Conservation (phyloP, 2,329 filamentous ascomycete species). For the Amauroascus niger region DNA sequence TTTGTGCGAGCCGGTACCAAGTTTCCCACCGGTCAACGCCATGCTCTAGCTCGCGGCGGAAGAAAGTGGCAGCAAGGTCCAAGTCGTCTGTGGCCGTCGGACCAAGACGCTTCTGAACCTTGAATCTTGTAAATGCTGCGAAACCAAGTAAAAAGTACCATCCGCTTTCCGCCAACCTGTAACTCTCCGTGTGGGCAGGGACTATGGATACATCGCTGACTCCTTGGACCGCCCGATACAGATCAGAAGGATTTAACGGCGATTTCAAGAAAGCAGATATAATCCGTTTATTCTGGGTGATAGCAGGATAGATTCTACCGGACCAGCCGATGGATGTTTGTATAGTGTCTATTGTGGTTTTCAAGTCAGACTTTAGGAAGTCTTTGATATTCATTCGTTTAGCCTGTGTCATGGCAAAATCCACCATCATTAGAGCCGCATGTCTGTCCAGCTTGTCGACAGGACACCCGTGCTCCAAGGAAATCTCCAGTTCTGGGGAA, state of each 20-base stretch:
- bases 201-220: conserved; percentile 64
- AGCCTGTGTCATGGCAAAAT: conserved; percentile 72
- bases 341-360: conserved; percentile 83
- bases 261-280: conserved; percentile 72
- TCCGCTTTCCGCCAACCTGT: conserved; percentile 62
- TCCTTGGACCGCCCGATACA: conserved; percentile 74
- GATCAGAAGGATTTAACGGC: conserved; percentile 67
- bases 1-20: conserved; percentile 81
- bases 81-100: conserved; percentile 75
- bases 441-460: conserved; percentile 67
- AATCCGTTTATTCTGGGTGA: conserved; percentile 79
- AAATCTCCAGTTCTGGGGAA: conserved; percentile 54
- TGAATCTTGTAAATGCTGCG: conserved; percentile 78
- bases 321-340: conserved; percentile 69
- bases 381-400: conserved; percentile 83
- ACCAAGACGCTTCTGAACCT: conserved; percentile 65
- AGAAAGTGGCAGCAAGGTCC: conserved; percentile 68
- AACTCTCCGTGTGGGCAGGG: conserved; percentile 58
- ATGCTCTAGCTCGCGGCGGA: conserved; percentile 73
- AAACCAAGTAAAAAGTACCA: conserved; percentile 92
- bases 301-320: conserved; percentile 66
- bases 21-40: conserved; percentile 76
- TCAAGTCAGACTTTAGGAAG: conserved; percentile 80
- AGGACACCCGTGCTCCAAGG: conserved; percentile 70
- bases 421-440: conserved; percentile 70